Evolutionary conservation across 2,329 filamentous ascomycete genomes (phyloP).

Genomic region (Penicillium hesseltinei): DNA sequence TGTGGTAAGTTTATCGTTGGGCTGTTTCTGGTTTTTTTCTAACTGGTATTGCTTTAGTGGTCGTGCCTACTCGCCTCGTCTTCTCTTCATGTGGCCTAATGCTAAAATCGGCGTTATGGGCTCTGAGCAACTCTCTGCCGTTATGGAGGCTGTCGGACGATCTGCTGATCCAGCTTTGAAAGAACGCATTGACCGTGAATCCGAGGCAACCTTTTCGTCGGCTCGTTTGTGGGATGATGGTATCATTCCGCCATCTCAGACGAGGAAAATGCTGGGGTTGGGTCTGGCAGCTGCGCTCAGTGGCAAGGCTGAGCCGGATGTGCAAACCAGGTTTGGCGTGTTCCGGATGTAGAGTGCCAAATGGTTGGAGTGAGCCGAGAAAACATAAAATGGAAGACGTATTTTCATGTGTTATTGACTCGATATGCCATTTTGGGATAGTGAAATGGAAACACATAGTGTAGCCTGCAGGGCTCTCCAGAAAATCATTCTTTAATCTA

Average conservation of each 20-base stretch:
- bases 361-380: background rate
- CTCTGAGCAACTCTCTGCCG: constrained; percentile 80
- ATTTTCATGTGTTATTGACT: background rate
- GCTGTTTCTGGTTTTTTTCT: background rate
- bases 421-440: background rate
- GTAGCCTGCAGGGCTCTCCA: background rate
- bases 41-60: constrained; percentile 54
- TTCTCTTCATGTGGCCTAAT: constrained; percentile 97
- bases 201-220: constrained; percentile 81
- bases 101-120: constrained; percentile 98
- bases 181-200: constrained; percentile 83
- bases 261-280: constrained; percentile 67
- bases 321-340: constrained; percentile 70
- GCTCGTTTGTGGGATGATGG: constrained; percentile 90
- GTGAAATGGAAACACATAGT: background rate
- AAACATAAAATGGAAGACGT: background rate
- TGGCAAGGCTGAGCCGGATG: constrained; percentile 59
- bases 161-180: constrained; percentile 76
- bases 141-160: constrained; percentile 93
- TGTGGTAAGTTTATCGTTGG: constrained; percentile 61
- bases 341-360: constrained; percentile 67
- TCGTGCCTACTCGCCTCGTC: constrained; percentile 83
- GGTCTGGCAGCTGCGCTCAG: constrained; percentile 70
- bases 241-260: constrained; percentile 75
- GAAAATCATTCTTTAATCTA: background rate